These are phyloP conservation scores for Carex cristatella DNA, from an alignment of 176 grass and related monocot species.

Conservation along the genomic window DNA sequence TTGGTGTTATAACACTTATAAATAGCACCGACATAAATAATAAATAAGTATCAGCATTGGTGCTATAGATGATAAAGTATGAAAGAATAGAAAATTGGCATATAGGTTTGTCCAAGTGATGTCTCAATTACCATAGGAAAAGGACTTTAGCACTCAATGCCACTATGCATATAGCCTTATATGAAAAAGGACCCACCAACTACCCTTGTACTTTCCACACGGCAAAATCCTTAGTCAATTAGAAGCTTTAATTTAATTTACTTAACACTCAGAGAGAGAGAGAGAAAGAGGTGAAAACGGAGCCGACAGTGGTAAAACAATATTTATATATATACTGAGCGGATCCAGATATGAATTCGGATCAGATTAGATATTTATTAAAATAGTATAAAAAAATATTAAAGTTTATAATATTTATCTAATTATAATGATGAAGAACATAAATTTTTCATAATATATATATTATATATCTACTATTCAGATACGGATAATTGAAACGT, in stretches of 20 bases:
- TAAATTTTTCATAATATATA: no score
- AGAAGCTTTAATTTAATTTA: background rate
- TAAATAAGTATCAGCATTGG: background rate
- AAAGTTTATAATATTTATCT: no score
- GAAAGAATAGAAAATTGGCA: constrained; percentile 4
- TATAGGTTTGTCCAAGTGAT: constrained; percentile 1
- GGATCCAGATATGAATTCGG: no score
- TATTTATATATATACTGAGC: no score
- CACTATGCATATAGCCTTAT: background rate
- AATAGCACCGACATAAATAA: background rate
- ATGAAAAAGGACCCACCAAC: constrained; percentile 21
- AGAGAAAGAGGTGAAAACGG: no score
- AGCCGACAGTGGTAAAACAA: no score
- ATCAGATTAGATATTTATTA: no score
- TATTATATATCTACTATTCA: no score
- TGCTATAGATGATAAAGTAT: background rate
- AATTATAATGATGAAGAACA: no score
- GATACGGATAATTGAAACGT: no score
- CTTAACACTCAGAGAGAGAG: no score
- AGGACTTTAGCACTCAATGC: constrained; percentile 9
- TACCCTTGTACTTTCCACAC: background rate
- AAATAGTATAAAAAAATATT: no score
- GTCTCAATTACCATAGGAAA: constrained; percentile 9
- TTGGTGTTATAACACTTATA: background rate
- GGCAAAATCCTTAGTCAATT: background rate